These are phyloP conservation scores for Cryptococcus sp. DNA, from an alignment of 1,284 basidiomycete genomes.

Conservation along the genomic window DNA sequence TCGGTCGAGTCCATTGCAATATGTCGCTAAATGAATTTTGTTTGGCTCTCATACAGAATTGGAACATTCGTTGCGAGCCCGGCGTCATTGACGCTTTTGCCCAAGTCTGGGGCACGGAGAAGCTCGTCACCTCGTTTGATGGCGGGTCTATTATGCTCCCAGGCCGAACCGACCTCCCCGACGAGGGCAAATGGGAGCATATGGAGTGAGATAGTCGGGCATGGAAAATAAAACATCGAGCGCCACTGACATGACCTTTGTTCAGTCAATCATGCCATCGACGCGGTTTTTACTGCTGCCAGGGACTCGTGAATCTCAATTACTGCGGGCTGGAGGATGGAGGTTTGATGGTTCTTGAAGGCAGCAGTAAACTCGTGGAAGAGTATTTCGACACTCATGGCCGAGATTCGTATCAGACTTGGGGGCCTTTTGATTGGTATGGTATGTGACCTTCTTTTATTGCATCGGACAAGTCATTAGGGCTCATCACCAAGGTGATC, in stretches of 20 bases:
- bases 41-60: too few species aligned
- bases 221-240: slow-evolving; percentile 37
- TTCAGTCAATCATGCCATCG: slow-evolving; percentile 50
- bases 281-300: slow-evolving; percentile 50
- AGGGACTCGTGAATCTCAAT: slow-evolving; percentile 53
- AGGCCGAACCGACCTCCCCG: not conserved
- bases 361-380: slow-evolving; percentile 43
- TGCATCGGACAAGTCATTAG: too few species aligned
- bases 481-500: too few species aligned
- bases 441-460: slow-evolving; percentile 38
- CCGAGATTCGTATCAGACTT: too few species aligned
- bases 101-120: slow-evolving; percentile 52
- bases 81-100: slow-evolving; percentile 47
- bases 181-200: slow-evolving; percentile 5
- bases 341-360: slow-evolving; percentile 54
- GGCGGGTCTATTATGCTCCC: slow-evolving; percentile 6
- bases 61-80: slow-evolving; percentile 52
- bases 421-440: too few species aligned
- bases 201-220: slow-evolving; percentile 50
- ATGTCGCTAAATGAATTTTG: too few species aligned
- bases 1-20: too few species aligned
- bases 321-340: slow-evolving; percentile 53
- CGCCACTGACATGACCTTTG: slow-evolving; percentile 34
- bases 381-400: slow-evolving; percentile 49
- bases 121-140: slow-evolving; percentile 51